Conservation (phyloP, 345 rosid genomes). For the Psidium guajava region DNA sequence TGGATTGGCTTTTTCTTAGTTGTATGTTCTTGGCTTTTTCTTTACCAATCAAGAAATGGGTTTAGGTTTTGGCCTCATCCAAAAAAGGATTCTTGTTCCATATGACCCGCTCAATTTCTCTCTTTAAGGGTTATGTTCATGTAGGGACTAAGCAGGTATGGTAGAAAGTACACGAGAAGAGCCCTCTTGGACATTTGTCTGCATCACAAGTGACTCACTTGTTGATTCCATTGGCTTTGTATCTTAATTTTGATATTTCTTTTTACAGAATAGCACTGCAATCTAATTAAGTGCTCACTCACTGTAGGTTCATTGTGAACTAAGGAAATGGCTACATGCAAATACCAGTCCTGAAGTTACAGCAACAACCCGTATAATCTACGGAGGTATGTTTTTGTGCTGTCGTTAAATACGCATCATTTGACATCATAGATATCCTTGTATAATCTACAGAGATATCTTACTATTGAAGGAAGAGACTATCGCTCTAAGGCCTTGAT, state of each 20-base stretch:
- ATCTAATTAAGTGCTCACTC: neutral
- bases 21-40: neutral
- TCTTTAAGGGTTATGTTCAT: neutral
- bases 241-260: neutral
- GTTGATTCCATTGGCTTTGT: neutral
- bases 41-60: neutral
- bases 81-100: neutral
- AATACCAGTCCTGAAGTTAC: slow-evolving; percentile 63
- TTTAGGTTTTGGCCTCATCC: neutral
- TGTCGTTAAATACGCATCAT: neutral
- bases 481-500: neutral
- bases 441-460: neutral
- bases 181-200: neutral
- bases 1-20: too few species aligned
- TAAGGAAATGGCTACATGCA: slow-evolving; percentile 79
- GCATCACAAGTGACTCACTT: neutral
- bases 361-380: slow-evolving; percentile 65
- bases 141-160: neutral
- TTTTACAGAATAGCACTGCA: neutral
- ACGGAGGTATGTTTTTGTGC: slow-evolving; percentile 55
- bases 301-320: slow-evolving; percentile 60
- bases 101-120: neutral
- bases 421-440: neutral
- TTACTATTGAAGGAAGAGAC: neutral
- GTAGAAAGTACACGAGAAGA: neutral